A percentile compares a stretch with the other conserved stretches of the same genome.
Evolutionary conservation across 192 early-diverging fungal genomes (phyloP).

Genomic region (Backusella mclennaniae): DNA sequence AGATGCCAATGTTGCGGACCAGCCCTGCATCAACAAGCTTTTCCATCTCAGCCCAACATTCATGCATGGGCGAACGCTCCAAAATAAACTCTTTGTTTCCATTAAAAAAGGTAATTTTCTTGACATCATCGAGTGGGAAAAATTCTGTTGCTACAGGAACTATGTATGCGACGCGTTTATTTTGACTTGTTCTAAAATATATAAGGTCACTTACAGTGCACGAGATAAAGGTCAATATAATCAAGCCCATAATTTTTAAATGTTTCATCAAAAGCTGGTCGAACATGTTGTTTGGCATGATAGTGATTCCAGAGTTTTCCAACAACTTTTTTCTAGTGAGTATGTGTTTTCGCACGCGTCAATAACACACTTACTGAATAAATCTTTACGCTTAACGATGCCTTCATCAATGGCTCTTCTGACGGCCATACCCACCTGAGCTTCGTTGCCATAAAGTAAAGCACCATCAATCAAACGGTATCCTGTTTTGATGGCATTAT

Average conservation of each 20-base stretch:
- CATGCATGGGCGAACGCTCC: slow-evolving; percentile 47
- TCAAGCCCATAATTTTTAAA: slow-evolving; percentile 37
- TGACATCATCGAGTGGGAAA: slow-evolving; percentile 46
- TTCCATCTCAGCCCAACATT: slow-evolving; percentile 76
- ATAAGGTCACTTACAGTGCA: slow-evolving; percentile 49
- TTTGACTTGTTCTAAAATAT: not conserved
- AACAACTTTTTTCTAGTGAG: not conserved
- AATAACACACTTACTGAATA: slow-evolving; percentile 30
- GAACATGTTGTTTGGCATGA: no score
- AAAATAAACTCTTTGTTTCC: slow-evolving; percentile 32
- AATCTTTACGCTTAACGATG: slow-evolving; percentile 21
- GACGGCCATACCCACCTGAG: slow-evolving; percentile 57
- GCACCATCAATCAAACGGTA: slow-evolving; percentile 37
- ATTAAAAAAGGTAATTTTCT: slow-evolving; percentile 40
- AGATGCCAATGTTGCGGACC: slow-evolving; percentile 52
- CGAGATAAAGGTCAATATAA: slow-evolving; percentile 17
- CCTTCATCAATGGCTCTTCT: slow-evolving; percentile 39
- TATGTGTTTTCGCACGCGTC: not conserved
- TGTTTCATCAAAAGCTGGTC: no score
- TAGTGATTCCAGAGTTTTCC: slow-evolving; percentile 19
- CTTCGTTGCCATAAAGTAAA: slow-evolving; percentile 51
- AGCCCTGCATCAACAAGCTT: slow-evolving; percentile 56
- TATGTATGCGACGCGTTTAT: not conserved
- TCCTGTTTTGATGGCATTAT: slow-evolving; percentile 34
- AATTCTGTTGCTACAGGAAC: slow-evolving; percentile 25